These are phyloP conservation scores for Canariomyces notabilis DNA, from an alignment of 2,329 filamentous ascomycete genomes.

Conservation along the genomic window DNA sequence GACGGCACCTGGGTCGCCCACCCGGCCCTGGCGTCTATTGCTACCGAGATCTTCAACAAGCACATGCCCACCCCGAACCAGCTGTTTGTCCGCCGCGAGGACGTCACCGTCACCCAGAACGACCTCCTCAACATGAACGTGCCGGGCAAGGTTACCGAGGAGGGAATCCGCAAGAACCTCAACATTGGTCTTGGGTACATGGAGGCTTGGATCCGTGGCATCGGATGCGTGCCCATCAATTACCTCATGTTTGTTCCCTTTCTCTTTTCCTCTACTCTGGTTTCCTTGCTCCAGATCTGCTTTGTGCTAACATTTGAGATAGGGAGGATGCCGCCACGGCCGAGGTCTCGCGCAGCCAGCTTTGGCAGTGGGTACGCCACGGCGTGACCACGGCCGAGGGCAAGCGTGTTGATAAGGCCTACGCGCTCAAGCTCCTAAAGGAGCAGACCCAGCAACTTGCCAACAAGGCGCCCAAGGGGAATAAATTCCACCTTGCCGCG, in stretches of 20 bases:
- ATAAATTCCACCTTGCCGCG: conserved; percentile 86
- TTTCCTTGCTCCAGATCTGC: neutral
- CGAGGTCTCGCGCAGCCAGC: conserved; percentile 87
- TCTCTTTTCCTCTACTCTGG: neutral
- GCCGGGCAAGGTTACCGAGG: conserved; percentile 85
- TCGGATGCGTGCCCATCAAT: conserved; percentile 97
- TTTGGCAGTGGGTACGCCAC: conserved; percentile 91
- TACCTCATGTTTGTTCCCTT: conserved; percentile 67
- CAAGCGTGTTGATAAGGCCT: conserved; percentile 88
- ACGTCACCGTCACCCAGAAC: conserved; percentile 78
- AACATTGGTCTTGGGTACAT: conserved; percentile 97
- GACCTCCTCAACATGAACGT: conserved; percentile 98
- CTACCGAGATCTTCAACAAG: conserved; percentile 91
- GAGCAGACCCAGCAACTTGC: conserved; percentile 77
- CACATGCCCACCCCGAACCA: conserved; percentile 99
- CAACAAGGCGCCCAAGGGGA: conserved; percentile 72
- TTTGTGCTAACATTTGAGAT: no score
- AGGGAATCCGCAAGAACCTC: conserved; percentile 94
- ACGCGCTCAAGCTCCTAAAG: conserved; percentile 77
- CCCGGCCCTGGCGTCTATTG: conserved; percentile 83
- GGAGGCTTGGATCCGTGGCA: conserved; percentile 94
- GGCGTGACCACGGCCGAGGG: conserved; percentile 75
- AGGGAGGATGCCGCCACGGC: conserved; percentile 93
- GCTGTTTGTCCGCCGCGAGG: conserved; percentile 83
- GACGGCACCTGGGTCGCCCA: conserved; percentile 98